Percentiles rank a stretch among this genome's conserved stretches.
phyloP scores from a whole-genome alignment of 768 basidiomycete species.

The Omphalotus guepiniiformis region DNA sequence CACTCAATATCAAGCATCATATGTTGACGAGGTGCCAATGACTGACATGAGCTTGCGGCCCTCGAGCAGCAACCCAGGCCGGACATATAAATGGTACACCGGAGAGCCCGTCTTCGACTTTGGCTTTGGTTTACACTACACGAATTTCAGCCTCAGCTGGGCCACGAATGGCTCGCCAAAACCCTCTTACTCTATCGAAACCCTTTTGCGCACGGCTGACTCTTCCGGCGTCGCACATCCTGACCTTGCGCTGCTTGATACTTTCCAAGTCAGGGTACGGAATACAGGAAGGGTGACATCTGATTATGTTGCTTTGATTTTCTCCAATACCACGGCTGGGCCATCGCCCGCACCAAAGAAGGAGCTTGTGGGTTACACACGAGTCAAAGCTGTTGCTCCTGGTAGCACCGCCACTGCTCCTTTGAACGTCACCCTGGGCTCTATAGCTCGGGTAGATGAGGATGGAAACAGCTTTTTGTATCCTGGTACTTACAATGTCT shows the following conservation, averaged over 20 bases:
- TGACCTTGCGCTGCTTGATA: constrained; percentile 45
- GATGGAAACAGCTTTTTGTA: constrained; percentile 42
- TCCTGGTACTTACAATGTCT: constrained; percentile 37
- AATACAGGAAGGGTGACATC: constrained; percentile 47
- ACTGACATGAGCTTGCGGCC: constrained; percentile 56
- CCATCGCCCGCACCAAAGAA: constrained; percentile 51
- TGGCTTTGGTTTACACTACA: constrained; percentile 52
- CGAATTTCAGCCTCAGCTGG: constrained; percentile 43
- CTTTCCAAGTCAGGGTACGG: constrained; percentile 42
- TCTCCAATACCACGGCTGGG: constrained; percentile 43
- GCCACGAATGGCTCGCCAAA: constrained; percentile 22
- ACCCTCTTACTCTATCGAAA: constrained; percentile 35
- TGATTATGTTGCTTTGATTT: constrained; percentile 54
- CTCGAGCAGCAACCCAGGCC: constrained; percentile 43
- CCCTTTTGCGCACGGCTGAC: constrained; percentile 27
- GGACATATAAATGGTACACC: constrained; percentile 57
- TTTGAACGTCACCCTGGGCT: constrained; percentile 42
- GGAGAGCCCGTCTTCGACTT: constrained; percentile 49
- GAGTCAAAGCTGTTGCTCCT: constrained; percentile 30
- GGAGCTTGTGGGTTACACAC: constrained; percentile 45
- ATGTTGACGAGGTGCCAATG: constrained; percentile 45
- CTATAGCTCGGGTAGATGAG: constrained; percentile 44
- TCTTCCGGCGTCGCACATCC: constrained; percentile 17
- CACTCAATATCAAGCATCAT: constrained; percentile 51
- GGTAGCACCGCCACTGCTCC: constrained; percentile 26